Base-by-base conservation (phyloP, 305 asterid species). In the Plantago coronopus region DNA sequence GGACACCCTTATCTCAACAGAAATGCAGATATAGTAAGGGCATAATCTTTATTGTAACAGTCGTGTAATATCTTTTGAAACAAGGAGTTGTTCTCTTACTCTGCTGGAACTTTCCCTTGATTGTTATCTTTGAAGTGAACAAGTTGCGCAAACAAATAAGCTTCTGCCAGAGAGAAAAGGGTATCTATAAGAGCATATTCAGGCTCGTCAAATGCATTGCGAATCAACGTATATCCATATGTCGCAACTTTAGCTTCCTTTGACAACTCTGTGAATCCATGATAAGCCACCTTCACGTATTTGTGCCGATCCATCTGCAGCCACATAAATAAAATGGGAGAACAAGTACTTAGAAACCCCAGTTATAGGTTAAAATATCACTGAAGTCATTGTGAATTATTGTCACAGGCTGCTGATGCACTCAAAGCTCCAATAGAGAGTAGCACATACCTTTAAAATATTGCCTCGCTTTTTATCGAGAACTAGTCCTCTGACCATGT, bases 401-500 rank as follows among this genome's bases (percentile, higher is more conserved):
- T 59, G 34, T 21, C n/a, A 13, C 14, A 18, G 34, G 21, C 37
- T 1, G 17, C 45, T 38, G 13, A 44, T 37, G 34, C 49, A 47
- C 51, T 29, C 20, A 53, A 53, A 13, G 6, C 40, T 22, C 40
- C 17, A 50, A 23, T 27, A 66, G 58, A 42, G 31, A 61, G 45
- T 5, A 59, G 38, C 50, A 75, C 91, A 51, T 62, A 93, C 99
- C 95, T 93, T 93, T 81, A 93, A 78, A 69, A 87, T 85, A 54
- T 93, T 93, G 72, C 99, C 99, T 68, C 99, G 82, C 74, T 78
- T 93, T 79, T 89, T 89, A 71, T 93, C 97, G 46, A 93, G 83
- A 77, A 93, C 98, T 56, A 93, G 84, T 68, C 99, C 99, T 74
- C 99, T 80, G 85, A 93, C 98, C 97, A 93, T 93, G 85, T 89